Base-by-base conservation (phyloP, 2,329 filamentous ascomycete genomes). In the Arthroderma uncinatum region DNA sequence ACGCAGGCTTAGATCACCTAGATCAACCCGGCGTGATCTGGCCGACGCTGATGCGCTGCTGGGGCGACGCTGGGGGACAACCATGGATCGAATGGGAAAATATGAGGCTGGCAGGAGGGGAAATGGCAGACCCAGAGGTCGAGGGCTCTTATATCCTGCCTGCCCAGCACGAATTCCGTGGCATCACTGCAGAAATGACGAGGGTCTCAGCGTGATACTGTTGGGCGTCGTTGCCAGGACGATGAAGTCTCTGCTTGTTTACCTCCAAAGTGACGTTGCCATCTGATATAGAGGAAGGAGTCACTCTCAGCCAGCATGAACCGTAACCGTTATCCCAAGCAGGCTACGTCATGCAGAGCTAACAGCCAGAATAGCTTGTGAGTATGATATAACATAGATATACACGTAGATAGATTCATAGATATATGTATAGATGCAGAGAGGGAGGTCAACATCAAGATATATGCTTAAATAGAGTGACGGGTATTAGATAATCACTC, bases 401-500 rank as follows among this genome's bases (percentile, higher is more conserved):
- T n/a, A n/a, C n/a, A n/a, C n/a, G n/a, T n/a, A n/a, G n/a, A n/a
- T n/a, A n/a, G n/a, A n/a, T n/a, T n/a, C n/a, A n/a, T n/a, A n/a
- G n/a, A n/a, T 30, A 30, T 4, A 30, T 7, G 19, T 12, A 25
- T 2, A 21, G 19, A 44, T 21, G 6, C 2, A 44, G 19, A 12
- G 4, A 16, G 21, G 19, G 2, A 44, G 40, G 40, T 47, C 40
- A 47, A 47, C 10, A 10, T 40, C 10, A 23, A 12, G 5, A 47
- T 25, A 10, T 19, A 47, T 19, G 40, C 40, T 47, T 19, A 47
- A 47, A 23, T 47, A 47, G 40, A 25, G 40, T 47, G 25, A 23
- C 40, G 40, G 40, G 19, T 28, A 47, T 47, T 47, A 47, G 40
- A 47, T 47, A 47, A 47, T 47, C 40, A 47, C 40, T 47, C 23